Evolutionary conservation across 2,329 filamentous ascomycete species (phyloP), one percentile per base, ranked within the genome.

Genomic region (Zelopaecilomyces penicillatus): DNA sequence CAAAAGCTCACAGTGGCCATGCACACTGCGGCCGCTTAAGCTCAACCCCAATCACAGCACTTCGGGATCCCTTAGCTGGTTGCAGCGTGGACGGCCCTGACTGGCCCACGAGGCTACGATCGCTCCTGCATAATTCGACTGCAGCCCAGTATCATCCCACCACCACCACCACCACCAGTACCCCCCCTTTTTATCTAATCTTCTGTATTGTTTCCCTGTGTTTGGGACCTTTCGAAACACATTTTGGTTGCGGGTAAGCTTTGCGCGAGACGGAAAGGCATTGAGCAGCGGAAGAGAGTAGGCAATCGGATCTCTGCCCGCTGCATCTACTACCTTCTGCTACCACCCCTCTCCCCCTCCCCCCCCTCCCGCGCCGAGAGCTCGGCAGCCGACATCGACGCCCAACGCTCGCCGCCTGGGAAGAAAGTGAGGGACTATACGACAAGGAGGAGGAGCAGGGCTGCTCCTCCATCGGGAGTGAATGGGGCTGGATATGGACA

Each of bases 401-500:
- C 27, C 32, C 47, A 37, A 47, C 41, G 31, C 35, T 47, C 19
- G 42, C 38, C 30, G 8, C 7, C 28, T 41, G 26, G 27, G 11
- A 19, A 33, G 19, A 19, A n/a, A 34, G 39, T 28, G 32, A 29
- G 19, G 9, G 19, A 37, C 36, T 33, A 28, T 6, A 26, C 19
- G 36, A 43, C 29, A 12, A n/a, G 39, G 12, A 43, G 33, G 30
- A n/a, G 33, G 34, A 28, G 32, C n/a, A 30, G 34, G 27, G 11
- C n/a, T 28, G 36, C 39, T 35, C 11, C 31, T 10, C 37, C 39
- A 12, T 29, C 26, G 12, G 29, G 8, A 41, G 19, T 33, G 31
- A 19, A 60, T 63, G 59, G 57, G 59, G 57, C 57, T 58, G 49
- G 54, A 55, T 50, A 57, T 56, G 32, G 51, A 54, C 49, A 58